Evolutionary conservation across 2,329 filamentous ascomycete genomes (phyloP).

Genomic region (Cladosporium sp.): DNA sequence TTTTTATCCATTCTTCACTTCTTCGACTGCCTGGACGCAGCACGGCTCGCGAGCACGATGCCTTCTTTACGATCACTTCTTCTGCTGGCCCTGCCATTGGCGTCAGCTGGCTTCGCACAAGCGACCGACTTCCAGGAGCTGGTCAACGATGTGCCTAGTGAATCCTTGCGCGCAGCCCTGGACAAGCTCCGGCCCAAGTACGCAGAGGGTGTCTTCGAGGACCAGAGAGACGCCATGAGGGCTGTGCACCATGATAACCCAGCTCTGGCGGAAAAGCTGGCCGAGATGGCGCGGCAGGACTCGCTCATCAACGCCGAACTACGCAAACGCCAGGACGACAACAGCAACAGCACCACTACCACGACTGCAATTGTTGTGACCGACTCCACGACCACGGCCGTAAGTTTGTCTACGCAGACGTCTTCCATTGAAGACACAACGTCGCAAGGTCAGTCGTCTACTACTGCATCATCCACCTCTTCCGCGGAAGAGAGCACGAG

Average conservation of each 20-base stretch:
- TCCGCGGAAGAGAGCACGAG: conserved; percentile 12
- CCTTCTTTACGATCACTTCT: conserved; percentile 37
- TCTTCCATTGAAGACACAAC: neutral
- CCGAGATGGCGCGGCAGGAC: conserved; percentile 56
- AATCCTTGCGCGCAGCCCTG: conserved; percentile 62
- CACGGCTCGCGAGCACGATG: conserved; percentile 30
- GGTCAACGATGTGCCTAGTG: conserved; percentile 53
- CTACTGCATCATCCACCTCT: conserved; percentile 10
- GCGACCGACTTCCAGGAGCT: conserved; percentile 49
- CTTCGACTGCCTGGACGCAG: conserved; percentile 11
- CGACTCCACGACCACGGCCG: conserved; percentile 23
- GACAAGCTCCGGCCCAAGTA: conserved; percentile 61
- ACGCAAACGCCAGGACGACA: conserved; percentile 36
- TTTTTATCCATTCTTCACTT: conserved; percentile 1
- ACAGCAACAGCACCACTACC: conserved; percentile 23
- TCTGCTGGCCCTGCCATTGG: conserved; percentile 34
- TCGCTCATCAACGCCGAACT: conserved; percentile 35
- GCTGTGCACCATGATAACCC: conserved; percentile 59
- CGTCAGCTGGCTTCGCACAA: conserved; percentile 29
- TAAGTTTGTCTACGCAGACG: conserved; percentile 19
- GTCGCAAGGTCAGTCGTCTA: conserved; percentile 20
- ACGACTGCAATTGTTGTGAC: conserved; percentile 23
- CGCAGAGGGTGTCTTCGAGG: conserved; percentile 64
- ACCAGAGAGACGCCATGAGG: conserved; percentile 60
- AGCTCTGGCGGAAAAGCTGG: conserved; percentile 57